A percentile compares a stretch with the other conserved stretches of the same genome.
Evolutionary conservation across 495 filamentous ascomycete genomes (phyloP).

Genomic region (Aspergillus nanangensis): DNA sequence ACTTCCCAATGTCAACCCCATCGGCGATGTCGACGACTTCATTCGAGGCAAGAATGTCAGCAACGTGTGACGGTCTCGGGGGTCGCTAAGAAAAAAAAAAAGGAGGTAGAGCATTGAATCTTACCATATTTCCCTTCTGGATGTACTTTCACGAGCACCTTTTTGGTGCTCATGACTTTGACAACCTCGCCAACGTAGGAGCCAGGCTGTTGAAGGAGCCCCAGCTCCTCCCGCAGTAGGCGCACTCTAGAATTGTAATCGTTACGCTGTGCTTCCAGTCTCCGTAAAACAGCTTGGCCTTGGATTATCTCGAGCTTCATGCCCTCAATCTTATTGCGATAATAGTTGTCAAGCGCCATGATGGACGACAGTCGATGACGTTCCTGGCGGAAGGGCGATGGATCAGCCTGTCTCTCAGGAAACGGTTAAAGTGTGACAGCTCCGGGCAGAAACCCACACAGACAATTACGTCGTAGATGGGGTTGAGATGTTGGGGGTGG

Average conservation of each 20-base stretch:
- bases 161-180: conserved; percentile 99
- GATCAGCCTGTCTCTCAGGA: background rate
- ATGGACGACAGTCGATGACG: conserved; percentile 35
- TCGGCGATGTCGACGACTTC: conserved; percentile 96
- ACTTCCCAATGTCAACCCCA: conserved; percentile 87
- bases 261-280: conserved; percentile 96
- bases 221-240: conserved; percentile 91
- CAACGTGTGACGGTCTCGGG: conserved; percentile 1
- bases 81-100: background rate
- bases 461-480: no score
- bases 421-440: no score
- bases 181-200: conserved; percentile 99
- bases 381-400: conserved; percentile 9
- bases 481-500: no score
- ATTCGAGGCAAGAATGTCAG: conserved; percentile 12
- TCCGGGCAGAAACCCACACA: no score
- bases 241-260: conserved; percentile 99
- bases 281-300: conserved; percentile 88
- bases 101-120: conserved; percentile 16
- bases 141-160: conserved; percentile 98
- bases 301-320: conserved; percentile 99
- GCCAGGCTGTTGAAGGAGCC: conserved; percentile 91
- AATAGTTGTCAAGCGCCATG: conserved; percentile 99
- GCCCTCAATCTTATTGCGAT: conserved; percentile 98
- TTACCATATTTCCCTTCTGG: conserved; percentile 99